These are phyloP conservation scores for Didymella segeticola DNA, from an alignment of 2,329 filamentous ascomycete species.

Conservation along the genomic window DNA sequence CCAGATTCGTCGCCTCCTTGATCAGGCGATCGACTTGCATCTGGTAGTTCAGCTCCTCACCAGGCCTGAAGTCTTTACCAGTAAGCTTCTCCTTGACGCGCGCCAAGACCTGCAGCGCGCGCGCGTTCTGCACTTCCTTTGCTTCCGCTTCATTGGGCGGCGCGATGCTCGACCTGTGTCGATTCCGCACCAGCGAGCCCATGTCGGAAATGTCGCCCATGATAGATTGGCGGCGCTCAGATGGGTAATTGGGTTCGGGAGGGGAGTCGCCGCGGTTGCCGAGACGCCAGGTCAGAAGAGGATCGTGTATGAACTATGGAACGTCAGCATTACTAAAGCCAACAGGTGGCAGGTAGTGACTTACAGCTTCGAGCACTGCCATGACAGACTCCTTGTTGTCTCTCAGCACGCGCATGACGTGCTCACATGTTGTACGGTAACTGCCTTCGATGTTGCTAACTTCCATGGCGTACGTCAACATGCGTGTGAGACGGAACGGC, in stretches of 20 bases:
- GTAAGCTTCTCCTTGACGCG: constrained; percentile 96
- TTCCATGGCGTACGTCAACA: constrained; percentile 99
- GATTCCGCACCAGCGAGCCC: constrained; percentile 42
- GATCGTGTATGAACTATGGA: constrained; percentile 92
- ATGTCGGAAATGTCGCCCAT: constrained; percentile 54
- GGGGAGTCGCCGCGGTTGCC: constrained; percentile 68
- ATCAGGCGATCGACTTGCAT: constrained; percentile 94
- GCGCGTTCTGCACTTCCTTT: constrained; percentile 86
- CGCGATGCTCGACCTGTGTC: constrained; percentile 46
- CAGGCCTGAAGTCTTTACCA: constrained; percentile 85
- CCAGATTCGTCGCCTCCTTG: constrained; percentile 91
- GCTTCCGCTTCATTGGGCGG: constrained; percentile 53
- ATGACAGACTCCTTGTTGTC: constrained; percentile 99
- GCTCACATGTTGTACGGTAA: constrained; percentile 97
- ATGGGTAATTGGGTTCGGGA: constrained; percentile 64
- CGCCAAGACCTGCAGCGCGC: constrained; percentile 88
- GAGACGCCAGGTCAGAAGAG: constrained; percentile 96
- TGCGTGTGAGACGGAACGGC: constrained; percentile 95
- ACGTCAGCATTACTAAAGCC: constrained; percentile 9
- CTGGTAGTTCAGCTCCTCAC: constrained; percentile 79
- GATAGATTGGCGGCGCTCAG: constrained; percentile 66
- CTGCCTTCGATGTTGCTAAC: constrained; percentile 99
- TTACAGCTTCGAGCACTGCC: constrained; percentile 95
- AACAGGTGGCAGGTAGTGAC: constrained; percentile 56
- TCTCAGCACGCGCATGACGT: constrained; percentile 94